A percentile compares a stretch with the other conserved stretches of the same genome.
These are phyloP conservation scores for Fimicolochytrium jonesii DNA, from an alignment of 192 early-diverging fungal genomes.

Conservation along the genomic window DNA sequence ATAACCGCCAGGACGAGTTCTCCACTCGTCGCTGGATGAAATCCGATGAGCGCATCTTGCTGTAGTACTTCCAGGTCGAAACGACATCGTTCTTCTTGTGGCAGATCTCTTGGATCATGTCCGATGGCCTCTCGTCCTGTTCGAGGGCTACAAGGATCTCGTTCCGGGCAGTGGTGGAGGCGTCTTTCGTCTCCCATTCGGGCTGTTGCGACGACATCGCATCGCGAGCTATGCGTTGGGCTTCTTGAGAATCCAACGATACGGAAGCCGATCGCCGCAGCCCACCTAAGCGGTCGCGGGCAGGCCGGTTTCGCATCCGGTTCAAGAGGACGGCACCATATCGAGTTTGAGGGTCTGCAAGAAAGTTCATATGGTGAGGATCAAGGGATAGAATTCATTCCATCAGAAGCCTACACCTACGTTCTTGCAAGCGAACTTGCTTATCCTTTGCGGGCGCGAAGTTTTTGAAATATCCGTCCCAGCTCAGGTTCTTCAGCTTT, in stretches of 20 bases:
- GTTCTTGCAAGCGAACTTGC: slow-evolving; percentile 33
- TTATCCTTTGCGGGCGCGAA: slow-evolving; percentile 38
- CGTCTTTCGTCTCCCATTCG: slow-evolving; percentile 18
- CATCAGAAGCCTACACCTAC: not conserved
- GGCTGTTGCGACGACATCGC: slow-evolving; percentile 16
- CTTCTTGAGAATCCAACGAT: slow-evolving; percentile 18
- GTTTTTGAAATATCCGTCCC: slow-evolving; percentile 58
- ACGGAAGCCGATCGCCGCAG: slow-evolving; percentile 28
- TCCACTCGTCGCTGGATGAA: slow-evolving; percentile 34
- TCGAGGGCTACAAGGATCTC: slow-evolving; percentile 29
- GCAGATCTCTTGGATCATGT: slow-evolving; percentile 44
- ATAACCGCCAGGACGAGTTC: slow-evolving; percentile 43
- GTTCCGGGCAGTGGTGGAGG: slow-evolving; percentile 31
- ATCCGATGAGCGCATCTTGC: slow-evolving; percentile 29
- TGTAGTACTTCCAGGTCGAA: slow-evolving; percentile 45
- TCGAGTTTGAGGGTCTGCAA: slow-evolving; percentile 31
- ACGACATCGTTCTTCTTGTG: slow-evolving; percentile 39
- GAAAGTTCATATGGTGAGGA: slow-evolving; percentile 15
- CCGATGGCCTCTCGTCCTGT: slow-evolving; percentile 26
- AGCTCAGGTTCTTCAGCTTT: slow-evolving; percentile 47
- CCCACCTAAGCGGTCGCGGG: slow-evolving; percentile 13
- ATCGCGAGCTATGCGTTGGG: not conserved
- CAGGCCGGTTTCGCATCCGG: slow-evolving; percentile 25
- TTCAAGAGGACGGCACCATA: slow-evolving; percentile 39
- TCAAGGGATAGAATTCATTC: slow-evolving; percentile 4